A percentile compares a stretch with the other conserved stretches of the same genome.
Conservation (phyloP, 805 yeast genomes). For the Ogataea methanolica region DNA sequence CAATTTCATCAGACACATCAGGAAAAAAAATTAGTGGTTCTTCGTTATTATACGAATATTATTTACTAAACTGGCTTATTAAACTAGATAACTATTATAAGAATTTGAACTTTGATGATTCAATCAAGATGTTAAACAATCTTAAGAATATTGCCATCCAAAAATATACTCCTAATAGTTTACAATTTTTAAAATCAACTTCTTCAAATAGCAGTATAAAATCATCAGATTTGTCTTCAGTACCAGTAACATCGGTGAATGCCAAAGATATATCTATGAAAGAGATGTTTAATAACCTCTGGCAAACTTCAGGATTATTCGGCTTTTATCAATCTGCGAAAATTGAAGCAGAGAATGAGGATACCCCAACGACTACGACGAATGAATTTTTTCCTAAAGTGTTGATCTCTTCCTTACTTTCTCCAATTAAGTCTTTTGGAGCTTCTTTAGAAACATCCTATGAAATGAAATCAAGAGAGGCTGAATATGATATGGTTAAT, state of each 20-base stretch:
- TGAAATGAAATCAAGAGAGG: slow-evolving; percentile 6
- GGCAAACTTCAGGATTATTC: too few species aligned
- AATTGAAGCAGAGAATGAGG: neutral
- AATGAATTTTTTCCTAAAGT: neutral
- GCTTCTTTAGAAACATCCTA: neutral
- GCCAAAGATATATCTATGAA: too few species aligned
- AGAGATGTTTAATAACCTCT: too few species aligned
- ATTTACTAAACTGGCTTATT: slow-evolving; percentile 51
- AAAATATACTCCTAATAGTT: slow-evolving; percentile 8
- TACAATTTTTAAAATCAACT: slow-evolving; percentile 3
- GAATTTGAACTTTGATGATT: slow-evolving; percentile 12
- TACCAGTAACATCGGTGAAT: too few species aligned
- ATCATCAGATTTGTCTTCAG: too few species aligned
- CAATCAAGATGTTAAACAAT: slow-evolving; percentile 1
- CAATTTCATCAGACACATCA: slow-evolving; percentile 1
- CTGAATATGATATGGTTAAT: slow-evolving; percentile 46
- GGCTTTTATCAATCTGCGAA: too few species aligned
- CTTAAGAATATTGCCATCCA: slow-evolving; percentile 14
- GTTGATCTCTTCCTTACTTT: neutral
- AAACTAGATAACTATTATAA: slow-evolving; percentile 18
- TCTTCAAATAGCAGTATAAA: neutral
- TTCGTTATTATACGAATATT: slow-evolving; percentile 41
- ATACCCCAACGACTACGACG: neutral
- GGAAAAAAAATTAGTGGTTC: slow-evolving; percentile 47
- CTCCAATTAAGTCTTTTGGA: neutral